Conservation (phyloP, 805 yeast species). For the Kurtzmaniella fragi region DNA sequence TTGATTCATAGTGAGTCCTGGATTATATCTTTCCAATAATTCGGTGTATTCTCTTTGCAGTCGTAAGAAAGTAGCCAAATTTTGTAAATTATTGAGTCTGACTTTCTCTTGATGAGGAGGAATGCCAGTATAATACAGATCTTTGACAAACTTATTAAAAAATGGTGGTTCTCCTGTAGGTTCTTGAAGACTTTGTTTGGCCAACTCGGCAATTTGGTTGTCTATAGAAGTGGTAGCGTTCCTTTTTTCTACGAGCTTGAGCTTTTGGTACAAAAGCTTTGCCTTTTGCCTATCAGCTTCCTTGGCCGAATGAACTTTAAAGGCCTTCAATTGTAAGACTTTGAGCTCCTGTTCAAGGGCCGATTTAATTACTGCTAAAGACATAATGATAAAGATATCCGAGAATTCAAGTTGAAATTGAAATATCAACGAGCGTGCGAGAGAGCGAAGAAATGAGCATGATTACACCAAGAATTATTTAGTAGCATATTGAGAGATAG, state of each 20-base stretch:
- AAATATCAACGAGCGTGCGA: no score
- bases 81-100: constrained; percentile 42
- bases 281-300: constrained; percentile 42
- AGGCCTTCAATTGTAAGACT: constrained; percentile 29
- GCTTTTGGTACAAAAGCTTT: constrained; percentile 42
- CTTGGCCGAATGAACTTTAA: constrained; percentile 33
- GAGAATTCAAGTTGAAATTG: not conserved
- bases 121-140: constrained; percentile 8
- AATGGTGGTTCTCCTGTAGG: constrained; percentile 19
- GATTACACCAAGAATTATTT: no score
- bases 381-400: not conserved
- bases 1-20: constrained; percentile 73
- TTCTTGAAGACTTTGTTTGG: constrained; percentile 2
- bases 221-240: constrained; percentile 32
- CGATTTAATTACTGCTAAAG: constrained; percentile 13
- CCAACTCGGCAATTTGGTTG: constrained; percentile 10
- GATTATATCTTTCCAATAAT: constrained; percentile 79
- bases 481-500: no score
- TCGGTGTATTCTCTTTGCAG: constrained; percentile 77
- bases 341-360: constrained; percentile 37
- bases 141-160: constrained; percentile 17
- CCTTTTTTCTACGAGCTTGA: constrained; percentile 37
- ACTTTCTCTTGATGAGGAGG: constrained; percentile 7
- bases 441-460: no score
- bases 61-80: constrained; percentile 56